Base-by-base conservation (phyloP, 345 rosid genomes). In the Salix udensis region DNA sequence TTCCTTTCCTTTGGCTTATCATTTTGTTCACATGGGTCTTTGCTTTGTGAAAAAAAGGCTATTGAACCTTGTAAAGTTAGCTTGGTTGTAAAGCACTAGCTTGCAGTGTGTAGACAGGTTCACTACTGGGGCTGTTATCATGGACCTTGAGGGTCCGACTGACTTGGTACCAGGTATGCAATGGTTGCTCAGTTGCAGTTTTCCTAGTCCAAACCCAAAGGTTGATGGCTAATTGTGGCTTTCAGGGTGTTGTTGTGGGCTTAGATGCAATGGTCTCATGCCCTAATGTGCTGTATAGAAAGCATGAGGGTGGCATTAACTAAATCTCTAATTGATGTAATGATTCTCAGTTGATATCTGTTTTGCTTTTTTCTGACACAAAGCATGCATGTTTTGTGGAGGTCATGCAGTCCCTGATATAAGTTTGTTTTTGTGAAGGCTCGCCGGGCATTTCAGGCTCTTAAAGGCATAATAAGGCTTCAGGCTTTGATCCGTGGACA, bases 401-500 rank as follows among this genome's bases (percentile, higher is more conserved):
- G 37, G 72, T 67, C 52, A 50, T 72, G 8, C 60, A 61, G 68
- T 46, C 53, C 76, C 84, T 92, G 74, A 88, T 60, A 15, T 79
- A 72, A 79, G 42, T 74, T 82, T 36, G 42, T 72, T 74, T 40
- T 28, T 80, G 77, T 86, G 79, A 85, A 95, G 99, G 99, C 98
- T 71, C 99, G 98, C 2, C 86, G 98, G 71, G 99, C 99, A 70
- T 96, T 92, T 80, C 84, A 86, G 67, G 93, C 97, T 44, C 97
- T 96, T 81, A 96, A 89, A 91, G 99, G 98, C 74, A 96, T 96
- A 79, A 89, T 96, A 82, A 91, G 97, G 91, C 89, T 96, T 74
- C 99, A 96, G 87, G 98, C 98, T 48, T 90, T 91, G 74, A 91
- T 93, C 76, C 97, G 98, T 77, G 99, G 99, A 68, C 98, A 96